These are phyloP conservation scores for Colletotrichum spinosum DNA, from an alignment of 2,329 filamentous ascomycete genomes.

Conservation along the genomic window DNA sequence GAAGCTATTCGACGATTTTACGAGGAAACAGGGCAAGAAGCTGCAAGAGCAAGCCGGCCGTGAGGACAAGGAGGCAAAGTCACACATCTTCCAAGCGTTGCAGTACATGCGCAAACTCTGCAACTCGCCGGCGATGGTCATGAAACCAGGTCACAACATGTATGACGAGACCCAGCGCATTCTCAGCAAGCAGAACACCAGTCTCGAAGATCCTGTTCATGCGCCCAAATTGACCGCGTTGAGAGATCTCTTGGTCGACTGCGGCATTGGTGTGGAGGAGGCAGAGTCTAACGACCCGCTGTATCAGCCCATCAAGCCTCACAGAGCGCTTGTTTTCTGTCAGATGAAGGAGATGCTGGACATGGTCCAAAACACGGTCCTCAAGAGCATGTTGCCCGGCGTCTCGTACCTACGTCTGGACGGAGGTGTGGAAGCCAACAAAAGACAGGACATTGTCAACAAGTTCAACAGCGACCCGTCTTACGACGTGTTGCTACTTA, in stretches of 20 bases:
- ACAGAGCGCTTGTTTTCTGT: constrained; percentile 96
- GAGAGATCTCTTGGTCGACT: constrained; percentile 95
- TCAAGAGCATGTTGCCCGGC: constrained; percentile 89
- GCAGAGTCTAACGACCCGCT: constrained; percentile 69
- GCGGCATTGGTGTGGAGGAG: constrained; percentile 87
- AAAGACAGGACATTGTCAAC: constrained; percentile 97
- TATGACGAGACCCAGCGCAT: constrained; percentile 89
- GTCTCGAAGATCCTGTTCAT: constrained; percentile 85
- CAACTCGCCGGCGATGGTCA: constrained; percentile 95
- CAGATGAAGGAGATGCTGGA: constrained; percentile 99
- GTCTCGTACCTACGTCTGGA: constrained; percentile 96
- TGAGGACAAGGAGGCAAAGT: constrained; percentile 92
- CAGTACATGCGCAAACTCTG: constrained; percentile 99
- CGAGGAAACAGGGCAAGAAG: constrained; percentile 90
- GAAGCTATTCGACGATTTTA: constrained; percentile 96
- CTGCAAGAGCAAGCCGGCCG: constrained; percentile 85
- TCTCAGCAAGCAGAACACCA: constrained; percentile 82
- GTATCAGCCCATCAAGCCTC: constrained; percentile 90
- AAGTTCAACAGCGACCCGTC: constrained; percentile 98
- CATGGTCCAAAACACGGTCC: constrained; percentile 95
- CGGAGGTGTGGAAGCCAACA: constrained; percentile 90
- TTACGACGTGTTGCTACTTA: constrained; percentile 93
- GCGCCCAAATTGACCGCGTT: constrained; percentile 93
- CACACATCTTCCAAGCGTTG: constrained; percentile 98
- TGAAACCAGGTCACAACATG: constrained; percentile 92